Evolutionary conservation across 495 filamentous ascomycete genomes (phyloP).

Genomic region (Penicillium lividum): DNA sequence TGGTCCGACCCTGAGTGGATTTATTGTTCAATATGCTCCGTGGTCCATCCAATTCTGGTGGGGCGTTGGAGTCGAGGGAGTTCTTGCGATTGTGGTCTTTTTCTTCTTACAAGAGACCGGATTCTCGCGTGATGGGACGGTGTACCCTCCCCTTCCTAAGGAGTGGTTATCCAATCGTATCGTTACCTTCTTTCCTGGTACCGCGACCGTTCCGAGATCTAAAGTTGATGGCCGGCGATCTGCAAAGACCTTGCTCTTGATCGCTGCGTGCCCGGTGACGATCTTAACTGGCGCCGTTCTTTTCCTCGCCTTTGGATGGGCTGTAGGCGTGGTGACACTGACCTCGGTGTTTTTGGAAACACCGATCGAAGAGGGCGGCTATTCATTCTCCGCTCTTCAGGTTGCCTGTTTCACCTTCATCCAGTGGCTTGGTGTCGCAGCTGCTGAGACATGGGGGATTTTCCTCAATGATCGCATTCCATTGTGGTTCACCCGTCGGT

Average conservation of each 20-base stretch:
- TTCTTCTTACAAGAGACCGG: background rate
- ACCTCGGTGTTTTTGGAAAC: background rate
- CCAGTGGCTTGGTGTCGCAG: background rate
- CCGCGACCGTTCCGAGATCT: background rate
- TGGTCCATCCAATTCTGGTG: background rate
- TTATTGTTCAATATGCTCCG: background rate
- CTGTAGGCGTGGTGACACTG: background rate
- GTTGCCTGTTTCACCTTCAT: background rate
- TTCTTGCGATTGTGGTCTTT: background rate
- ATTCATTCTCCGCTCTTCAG: background rate
- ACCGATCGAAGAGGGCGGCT: background rate
- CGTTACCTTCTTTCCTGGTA: background rate
- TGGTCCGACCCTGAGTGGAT: background rate
- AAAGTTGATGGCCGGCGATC: background rate
- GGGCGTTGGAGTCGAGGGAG: background rate
- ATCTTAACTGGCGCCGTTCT: background rate
- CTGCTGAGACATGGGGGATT: background rate
- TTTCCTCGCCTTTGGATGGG: background rate
- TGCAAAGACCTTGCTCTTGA: background rate
- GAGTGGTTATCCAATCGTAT: background rate
- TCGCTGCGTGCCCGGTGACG: background rate
- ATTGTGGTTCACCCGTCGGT: background rate
- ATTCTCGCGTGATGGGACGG: background rate
- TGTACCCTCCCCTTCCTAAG: background rate
- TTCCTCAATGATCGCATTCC: slow-evolving; percentile 2